phyloP scores from a whole-genome alignment of 371 early-diverging fungal species.

The Lichtheimia ornata region DNA sequence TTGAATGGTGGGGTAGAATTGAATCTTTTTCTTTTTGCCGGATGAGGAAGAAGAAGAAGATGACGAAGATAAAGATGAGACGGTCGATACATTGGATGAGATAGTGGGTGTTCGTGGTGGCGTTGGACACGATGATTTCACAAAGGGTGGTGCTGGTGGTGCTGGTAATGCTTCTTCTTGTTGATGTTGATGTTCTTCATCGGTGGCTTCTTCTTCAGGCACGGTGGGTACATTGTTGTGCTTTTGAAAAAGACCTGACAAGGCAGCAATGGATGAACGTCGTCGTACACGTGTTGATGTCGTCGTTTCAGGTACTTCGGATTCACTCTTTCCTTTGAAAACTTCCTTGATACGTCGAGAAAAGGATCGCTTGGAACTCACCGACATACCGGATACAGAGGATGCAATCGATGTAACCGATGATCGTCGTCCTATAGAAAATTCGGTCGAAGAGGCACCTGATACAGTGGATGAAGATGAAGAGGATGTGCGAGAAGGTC shows the following conservation, averaged over 20 bases:
- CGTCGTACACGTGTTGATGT: slow-evolving; percentile 16
- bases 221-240: slow-evolving; percentile 13
- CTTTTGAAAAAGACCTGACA: slow-evolving; percentile 38
- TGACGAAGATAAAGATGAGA: not conserved
- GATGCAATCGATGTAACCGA: slow-evolving; percentile 36
- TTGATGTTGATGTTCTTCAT: not conserved
- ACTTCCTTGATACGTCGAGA: slow-evolving; percentile 43
- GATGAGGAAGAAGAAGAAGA: not conserved
- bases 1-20: slow-evolving; percentile 64
- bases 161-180: not conserved
- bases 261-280: slow-evolving; percentile 37
- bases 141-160: not conserved
- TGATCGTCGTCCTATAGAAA: slow-evolving; percentile 25
- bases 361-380: slow-evolving; percentile 35
- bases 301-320: slow-evolving; percentile 12
- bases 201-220: slow-evolving; percentile 23
- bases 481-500: slow-evolving; percentile 8
- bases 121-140: not conserved
- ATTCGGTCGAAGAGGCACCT: slow-evolving; percentile 6
- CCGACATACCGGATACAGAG: slow-evolving; percentile 21
- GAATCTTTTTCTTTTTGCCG: slow-evolving; percentile 26
- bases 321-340: slow-evolving; percentile 24
- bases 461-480: slow-evolving; percentile 18
- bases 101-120: not conserved
- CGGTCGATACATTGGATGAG: not conserved